Evolutionary conservation across 2,329 filamentous ascomycete genomes (phyloP).

Genomic region (Stagonosporopsis chrysanthemi): DNA sequence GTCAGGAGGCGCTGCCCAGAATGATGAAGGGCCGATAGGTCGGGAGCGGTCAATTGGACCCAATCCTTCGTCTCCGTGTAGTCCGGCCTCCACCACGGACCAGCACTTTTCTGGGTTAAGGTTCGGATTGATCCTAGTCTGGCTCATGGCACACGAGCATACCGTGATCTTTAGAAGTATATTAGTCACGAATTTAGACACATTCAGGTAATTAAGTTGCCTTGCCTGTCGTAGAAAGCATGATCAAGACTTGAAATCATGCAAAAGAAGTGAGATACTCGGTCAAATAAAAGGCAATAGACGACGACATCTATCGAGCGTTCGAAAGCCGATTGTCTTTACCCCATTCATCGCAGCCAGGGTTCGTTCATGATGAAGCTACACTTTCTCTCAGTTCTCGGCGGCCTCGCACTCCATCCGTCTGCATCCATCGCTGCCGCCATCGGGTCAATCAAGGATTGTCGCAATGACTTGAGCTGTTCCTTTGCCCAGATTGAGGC

Average conservation of each 20-base stretch:
- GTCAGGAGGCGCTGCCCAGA: too few species aligned
- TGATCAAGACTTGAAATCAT: background rate
- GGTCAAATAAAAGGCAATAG: background rate
- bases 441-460: background rate
- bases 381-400: background rate
- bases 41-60: too few species aligned
- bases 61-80: background rate
- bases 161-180: background rate
- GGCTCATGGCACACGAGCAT: background rate
- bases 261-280: background rate
- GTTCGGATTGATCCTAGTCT: background rate
- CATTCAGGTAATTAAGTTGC: background rate
- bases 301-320: too few species aligned
- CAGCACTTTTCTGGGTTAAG: background rate
- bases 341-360: background rate
- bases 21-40: too few species aligned
- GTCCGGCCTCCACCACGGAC: background rate
- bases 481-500: background rate
- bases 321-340: too few species aligned
- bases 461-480: constrained; percentile 1
- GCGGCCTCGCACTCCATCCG: background rate
- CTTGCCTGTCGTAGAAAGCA: background rate
- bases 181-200: background rate
- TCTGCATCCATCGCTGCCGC: background rate
- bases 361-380: background rate